Percentiles rank a stretch among this genome's conserved stretches.
Conservation (phyloP, 2,329 filamentous ascomycete species). For the Colletotrichum ledebouriae region DNA sequence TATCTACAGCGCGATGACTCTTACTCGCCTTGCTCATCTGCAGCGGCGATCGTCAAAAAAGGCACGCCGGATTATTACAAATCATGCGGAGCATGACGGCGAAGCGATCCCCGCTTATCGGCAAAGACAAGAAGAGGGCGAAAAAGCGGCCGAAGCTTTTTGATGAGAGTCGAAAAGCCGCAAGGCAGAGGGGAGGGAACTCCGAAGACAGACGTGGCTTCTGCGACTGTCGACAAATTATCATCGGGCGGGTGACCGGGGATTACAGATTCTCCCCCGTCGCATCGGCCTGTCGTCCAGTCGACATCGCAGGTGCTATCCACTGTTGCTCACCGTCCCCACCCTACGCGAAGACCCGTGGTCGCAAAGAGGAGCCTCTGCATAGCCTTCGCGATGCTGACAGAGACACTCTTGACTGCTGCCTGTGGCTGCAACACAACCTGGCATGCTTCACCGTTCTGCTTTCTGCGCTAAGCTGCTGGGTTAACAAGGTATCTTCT, state of each 20-base stretch:
- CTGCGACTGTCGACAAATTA: slow-evolving; percentile 20
- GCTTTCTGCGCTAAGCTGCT: slow-evolving; percentile 1
- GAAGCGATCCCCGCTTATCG: slow-evolving; percentile 5
- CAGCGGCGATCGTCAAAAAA: slow-evolving; percentile 32
- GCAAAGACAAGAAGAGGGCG: slow-evolving; percentile 11
- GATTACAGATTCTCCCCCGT: slow-evolving; percentile 14
- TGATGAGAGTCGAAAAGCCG: neutral
- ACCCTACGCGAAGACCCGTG: slow-evolving; percentile 17
- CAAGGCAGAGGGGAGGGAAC: neutral
- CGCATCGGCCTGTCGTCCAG: slow-evolving; percentile 21
- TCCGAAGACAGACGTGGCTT: slow-evolving; percentile 8
- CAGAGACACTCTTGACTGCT: slow-evolving; percentile 22
- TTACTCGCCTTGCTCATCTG: slow-evolving; percentile 28
- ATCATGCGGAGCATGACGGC: neutral
- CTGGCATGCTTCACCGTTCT: slow-evolving; percentile 14
- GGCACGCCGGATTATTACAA: slow-evolving; percentile 23
- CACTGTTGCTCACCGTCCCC: slow-evolving; percentile 20
- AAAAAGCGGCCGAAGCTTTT: slow-evolving; percentile 13
- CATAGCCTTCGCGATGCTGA: slow-evolving; percentile 38
- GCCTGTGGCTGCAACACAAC: slow-evolving; percentile 28
- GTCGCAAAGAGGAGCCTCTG: slow-evolving; percentile 19
- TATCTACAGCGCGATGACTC: slow-evolving; percentile 28
- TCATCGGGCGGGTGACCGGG: slow-evolving; percentile 17
- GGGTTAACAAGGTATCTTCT: neutral
- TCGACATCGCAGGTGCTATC: neutral